Base-by-base conservation (phyloP, 345 rosid species). In the Cochlearia excelsa region DNA sequence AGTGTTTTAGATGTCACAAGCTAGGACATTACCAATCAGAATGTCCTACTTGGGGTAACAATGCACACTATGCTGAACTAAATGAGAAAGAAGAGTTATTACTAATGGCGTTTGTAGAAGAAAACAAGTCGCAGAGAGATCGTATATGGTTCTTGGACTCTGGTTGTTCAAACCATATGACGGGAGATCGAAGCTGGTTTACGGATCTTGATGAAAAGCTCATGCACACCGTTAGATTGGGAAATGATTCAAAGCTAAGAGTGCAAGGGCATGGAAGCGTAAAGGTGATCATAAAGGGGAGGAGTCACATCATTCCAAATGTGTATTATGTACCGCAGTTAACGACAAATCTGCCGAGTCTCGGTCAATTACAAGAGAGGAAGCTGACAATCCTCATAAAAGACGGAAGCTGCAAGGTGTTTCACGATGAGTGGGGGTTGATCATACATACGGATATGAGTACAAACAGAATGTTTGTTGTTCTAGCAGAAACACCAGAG, bases 141-240 rank as follows among this genome's bases (percentile, higher is more conserved):
- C 29, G 43, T 6, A 30, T 34, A 10, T 56, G 60, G 60, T 56
- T 56, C 3, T 9, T 56, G 1, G 47, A 56, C 2, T 38, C 45
- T 4, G 47, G 47, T 0, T 56, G 47, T 9, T 40, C 60, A 9
- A 38, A 56, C 4, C 47, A 56, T 11, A 56, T 56, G 60, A 56
- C 60, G 3, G 47, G 60, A 26, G 35, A 40, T 10, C 0, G 7
- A 38, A 34, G 44, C 1, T 38, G 47, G 60, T 56, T 56, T 5
- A 40, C 28, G 4, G 7, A 56, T 1, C 35, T 56, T 1, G 35
- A 56, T 1, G 38, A 50, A 3, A 30, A 30, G 8, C 0, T 0
- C 0, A 10, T 50, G 54, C 54, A 30, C 2, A 50, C 23, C 0
- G 60, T 52, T 0, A 11, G 28, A 1, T n/a, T 52, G n/a, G 29